Evolutionary conservation across 2,329 filamentous ascomycete species (phyloP).

Genomic region (Xylaria arbuscula): DNA sequence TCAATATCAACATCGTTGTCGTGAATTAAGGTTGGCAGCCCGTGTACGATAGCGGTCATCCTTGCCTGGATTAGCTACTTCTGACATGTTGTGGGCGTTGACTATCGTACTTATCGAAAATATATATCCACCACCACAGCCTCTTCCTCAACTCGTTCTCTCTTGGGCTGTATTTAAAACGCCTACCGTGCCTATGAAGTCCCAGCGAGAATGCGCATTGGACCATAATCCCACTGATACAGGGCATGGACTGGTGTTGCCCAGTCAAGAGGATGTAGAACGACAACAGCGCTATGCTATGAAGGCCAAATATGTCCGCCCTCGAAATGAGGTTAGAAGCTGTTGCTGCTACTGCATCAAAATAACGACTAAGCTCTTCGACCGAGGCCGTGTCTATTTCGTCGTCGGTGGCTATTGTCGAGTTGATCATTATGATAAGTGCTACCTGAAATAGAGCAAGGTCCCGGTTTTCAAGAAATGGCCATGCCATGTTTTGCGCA

Average conservation of each 20-base stretch:
- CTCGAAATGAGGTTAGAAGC: background rate
- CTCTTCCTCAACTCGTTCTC: background rate
- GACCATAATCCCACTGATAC: background rate
- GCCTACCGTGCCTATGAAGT: background rate
- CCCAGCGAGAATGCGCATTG: background rate
- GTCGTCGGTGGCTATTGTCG: background rate
- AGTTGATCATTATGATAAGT: background rate
- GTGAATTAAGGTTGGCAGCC: background rate
- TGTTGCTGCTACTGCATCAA: background rate
- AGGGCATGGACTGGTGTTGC: background rate
- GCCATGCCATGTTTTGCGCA: background rate
- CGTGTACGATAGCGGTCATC: background rate
- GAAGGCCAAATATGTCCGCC: background rate
- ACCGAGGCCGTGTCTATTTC: background rate
- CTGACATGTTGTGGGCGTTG: background rate
- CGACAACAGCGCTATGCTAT: background rate
- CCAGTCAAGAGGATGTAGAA: background rate
- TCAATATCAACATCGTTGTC: background rate
- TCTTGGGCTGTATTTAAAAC: background rate
- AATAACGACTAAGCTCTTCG: background rate
- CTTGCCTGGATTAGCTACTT: background rate
- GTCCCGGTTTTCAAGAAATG: background rate
- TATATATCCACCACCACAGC: constrained; percentile 1
- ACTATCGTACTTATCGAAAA: background rate
- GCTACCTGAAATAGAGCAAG: background rate